Conservation (phyloP, 768 basidiomycete genomes). For the Macrolepiota dolichaula region DNA sequence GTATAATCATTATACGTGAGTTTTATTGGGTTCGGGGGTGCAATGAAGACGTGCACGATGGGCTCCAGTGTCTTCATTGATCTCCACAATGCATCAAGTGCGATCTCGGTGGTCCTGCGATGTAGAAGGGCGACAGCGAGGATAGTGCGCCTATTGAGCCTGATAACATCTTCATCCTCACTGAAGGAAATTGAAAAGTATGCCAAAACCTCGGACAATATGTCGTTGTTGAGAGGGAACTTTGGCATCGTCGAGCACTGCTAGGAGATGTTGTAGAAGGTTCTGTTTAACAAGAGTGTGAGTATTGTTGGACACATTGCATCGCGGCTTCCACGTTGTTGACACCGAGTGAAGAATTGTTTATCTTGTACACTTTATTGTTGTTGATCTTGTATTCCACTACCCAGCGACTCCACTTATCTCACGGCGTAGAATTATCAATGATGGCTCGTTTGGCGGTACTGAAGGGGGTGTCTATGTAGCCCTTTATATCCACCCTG, state of each 20-base stretch:
- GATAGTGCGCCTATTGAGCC: constrained; percentile 16
- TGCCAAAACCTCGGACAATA: neutral
- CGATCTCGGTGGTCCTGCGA: neutral
- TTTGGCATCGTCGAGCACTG: neutral
- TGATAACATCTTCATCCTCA: constrained; percentile 22
- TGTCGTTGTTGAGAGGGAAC: neutral
- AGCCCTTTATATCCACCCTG: too few relatives aligned
- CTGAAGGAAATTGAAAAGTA: neutral
- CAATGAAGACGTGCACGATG: constrained; percentile 15
- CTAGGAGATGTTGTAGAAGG: too few relatives aligned
- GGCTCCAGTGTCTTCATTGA: constrained; percentile 10
- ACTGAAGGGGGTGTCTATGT: too few relatives aligned
- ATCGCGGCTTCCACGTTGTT: too few relatives aligned
- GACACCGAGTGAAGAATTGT: too few relatives aligned
- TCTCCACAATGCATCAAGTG: neutral
- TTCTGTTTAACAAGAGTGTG: neutral
- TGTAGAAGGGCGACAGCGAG: constrained; percentile 18
- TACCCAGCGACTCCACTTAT: too few relatives aligned
- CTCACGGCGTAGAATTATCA: too few relatives aligned
- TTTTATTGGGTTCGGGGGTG: neutral
- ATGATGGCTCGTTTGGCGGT: too few relatives aligned
- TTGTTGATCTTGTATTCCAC: too few relatives aligned
- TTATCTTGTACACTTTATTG: too few relatives aligned
- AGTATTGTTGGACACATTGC: neutral
- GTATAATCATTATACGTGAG: neutral